These are phyloP conservation scores for Sisymbrium irio DNA, from an alignment of 345 rosid species.

Conservation along the genomic window DNA sequence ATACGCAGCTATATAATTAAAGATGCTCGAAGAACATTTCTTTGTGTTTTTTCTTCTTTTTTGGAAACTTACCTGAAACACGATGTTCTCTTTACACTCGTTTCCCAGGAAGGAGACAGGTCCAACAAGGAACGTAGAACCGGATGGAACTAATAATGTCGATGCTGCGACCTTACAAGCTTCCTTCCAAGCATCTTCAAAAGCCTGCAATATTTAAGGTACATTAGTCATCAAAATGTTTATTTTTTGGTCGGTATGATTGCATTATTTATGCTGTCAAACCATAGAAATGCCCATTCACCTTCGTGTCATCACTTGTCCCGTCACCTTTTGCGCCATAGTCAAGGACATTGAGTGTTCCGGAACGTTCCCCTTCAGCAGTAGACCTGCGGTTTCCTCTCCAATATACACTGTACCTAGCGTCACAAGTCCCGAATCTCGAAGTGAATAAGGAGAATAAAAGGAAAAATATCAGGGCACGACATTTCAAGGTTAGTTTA, in stretches of 20 bases:
- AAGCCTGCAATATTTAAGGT: conserved; percentile 50
- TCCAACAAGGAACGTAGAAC: conserved; percentile 63
- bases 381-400: conserved; percentile 22
- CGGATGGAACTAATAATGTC: conserved; percentile 66
- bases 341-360: conserved; percentile 52
- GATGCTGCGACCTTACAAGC: conserved; percentile 67
- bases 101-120: conserved; percentile 74
- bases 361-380: conserved; percentile 23
- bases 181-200: conserved; percentile 67
- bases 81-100: conserved; percentile 50
- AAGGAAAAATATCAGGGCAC: conserved; percentile 27
- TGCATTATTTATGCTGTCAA: conserved; percentile 1
- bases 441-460: conserved; percentile 35
- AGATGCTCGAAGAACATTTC: not conserved
- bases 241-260: not conserved
- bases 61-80: conserved; percentile 57
- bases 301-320: conserved; percentile 71
- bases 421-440: conserved; percentile 42
- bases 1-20: not conserved
- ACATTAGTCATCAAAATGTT: not conserved
- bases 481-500: conserved; percentile 23
- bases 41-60: not conserved
- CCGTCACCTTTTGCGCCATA: conserved; percentile 91
- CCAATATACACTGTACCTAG: conserved; percentile 49
- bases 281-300: conserved; percentile 19